Percentiles rank a stretch among this genome's conserved stretches.
Conservation (phyloP, 2,329 filamentous ascomycete species). For the Fusarium napiforme region DNA sequence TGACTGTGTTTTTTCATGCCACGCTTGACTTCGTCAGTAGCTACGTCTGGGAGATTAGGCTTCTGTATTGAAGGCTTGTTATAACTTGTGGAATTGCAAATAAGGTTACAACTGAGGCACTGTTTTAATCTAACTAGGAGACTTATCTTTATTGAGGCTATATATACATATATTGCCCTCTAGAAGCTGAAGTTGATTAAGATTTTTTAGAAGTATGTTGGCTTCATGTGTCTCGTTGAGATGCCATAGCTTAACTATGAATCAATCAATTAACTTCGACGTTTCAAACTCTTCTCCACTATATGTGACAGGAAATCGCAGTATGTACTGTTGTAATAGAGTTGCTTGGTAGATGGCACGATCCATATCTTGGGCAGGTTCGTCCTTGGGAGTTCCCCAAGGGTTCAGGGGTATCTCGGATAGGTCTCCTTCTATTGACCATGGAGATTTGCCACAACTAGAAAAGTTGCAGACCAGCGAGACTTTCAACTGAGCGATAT, state of each 20-base stretch:
- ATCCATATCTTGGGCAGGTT: not conserved
- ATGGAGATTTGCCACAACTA: not conserved
- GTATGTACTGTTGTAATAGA: too few relatives aligned
- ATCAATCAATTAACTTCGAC: not conserved
- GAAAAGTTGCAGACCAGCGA: too few relatives aligned
- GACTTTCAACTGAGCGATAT: not conserved
- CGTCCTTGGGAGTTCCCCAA: not conserved
- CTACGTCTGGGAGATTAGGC: not conserved
- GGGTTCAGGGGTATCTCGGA: not conserved
- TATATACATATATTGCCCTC: not conserved
- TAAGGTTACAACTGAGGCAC: not conserved
- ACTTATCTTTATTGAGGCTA: not conserved
- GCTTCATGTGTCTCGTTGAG: not conserved
- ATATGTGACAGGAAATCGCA: too few relatives aligned
- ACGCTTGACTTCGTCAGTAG: not conserved
- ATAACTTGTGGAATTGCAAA: not conserved
- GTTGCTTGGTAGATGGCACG: not conserved
- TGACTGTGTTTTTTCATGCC: not conserved
- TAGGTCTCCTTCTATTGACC: not conserved
- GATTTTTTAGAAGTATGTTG: not conserved
- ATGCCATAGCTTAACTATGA: not conserved
- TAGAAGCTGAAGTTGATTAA: not conserved
- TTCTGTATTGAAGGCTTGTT: not conserved
- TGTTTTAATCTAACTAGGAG: not conserved
- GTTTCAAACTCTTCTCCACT: not conserved